Conservation (phyloP, 495 filamentous ascomycete species). For the Durotheca rogersii region DNA sequence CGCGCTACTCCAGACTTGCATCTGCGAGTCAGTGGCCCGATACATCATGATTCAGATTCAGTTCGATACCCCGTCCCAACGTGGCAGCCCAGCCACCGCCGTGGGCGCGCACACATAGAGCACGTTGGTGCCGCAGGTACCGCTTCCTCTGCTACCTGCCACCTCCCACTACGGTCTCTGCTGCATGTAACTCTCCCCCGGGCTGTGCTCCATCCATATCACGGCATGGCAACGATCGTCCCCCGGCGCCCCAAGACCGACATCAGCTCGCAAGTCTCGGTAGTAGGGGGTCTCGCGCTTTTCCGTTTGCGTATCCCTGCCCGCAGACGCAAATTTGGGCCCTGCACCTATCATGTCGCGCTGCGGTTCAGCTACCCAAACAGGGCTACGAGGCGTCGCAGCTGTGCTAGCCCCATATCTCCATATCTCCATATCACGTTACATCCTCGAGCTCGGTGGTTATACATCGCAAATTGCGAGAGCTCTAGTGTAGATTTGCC, state of each 20-base stretch:
- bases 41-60: conserved; percentile 14
- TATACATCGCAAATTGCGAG: not conserved
- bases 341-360: conserved; percentile 14
- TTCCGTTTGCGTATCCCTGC: conserved; percentile 17
- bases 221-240: conserved; percentile 4
- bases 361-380: conserved; percentile 27
- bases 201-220: conserved; percentile 22
- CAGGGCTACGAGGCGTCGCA: conserved; percentile 27
- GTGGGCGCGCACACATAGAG: conserved; percentile 2
- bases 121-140: too few species aligned
- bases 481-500: not conserved
- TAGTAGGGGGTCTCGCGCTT: conserved; percentile 6
- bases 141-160: too few species aligned
- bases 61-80: conserved; percentile 8
- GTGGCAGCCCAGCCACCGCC: conserved; percentile 12
- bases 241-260: conserved; percentile 1
- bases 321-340: conserved; percentile 1
- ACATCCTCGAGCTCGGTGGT: conserved; percentile 17
- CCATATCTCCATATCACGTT: conserved; percentile 14
- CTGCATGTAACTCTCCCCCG: conserved; percentile 21
- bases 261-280: conserved; percentile 16
- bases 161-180: conserved; percentile 11
- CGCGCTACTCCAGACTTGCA: conserved; percentile 17
- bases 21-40: conserved; percentile 30
- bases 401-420: conserved; percentile 12